Percentiles rank a stretch among this genome's conserved stretches.
These are phyloP conservation scores for Cryomyces minteri DNA, from an alignment of 495 filamentous ascomycete species.

Conservation along the genomic window DNA sequence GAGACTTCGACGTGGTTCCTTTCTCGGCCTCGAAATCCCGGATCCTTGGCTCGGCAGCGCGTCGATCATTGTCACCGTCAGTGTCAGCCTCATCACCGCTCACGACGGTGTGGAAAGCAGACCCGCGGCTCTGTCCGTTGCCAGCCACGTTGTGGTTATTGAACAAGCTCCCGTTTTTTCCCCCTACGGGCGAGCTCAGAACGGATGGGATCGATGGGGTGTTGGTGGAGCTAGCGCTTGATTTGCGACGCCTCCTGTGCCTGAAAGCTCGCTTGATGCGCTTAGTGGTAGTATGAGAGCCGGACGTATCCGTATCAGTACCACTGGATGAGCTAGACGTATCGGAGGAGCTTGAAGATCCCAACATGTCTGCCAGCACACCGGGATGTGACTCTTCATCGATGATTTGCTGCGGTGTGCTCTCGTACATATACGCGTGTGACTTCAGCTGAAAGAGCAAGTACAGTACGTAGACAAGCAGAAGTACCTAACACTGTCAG, in stretches of 20 bases:
- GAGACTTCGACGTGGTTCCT: background rate
- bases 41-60: constrained; percentile 13
- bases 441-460: constrained; percentile 84
- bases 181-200: constrained; percentile 22
- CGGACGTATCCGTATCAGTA: constrained; percentile 47
- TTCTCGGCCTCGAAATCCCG: constrained; percentile 23
- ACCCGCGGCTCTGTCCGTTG: constrained; percentile 2
- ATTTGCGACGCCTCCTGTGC: constrained; percentile 47
- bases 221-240: constrained; percentile 47
- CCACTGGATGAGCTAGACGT: constrained; percentile 36
- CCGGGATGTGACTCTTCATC: constrained; percentile 79
- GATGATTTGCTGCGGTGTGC: constrained; percentile 74
- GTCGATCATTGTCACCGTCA: constrained; percentile 14
- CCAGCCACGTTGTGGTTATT: background rate
- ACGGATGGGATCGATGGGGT: constrained; percentile 26
- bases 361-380: constrained; percentile 61
- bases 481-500: constrained; percentile 34
- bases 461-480: constrained; percentile 71
- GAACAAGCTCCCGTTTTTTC: constrained; percentile 18
- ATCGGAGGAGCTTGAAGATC: constrained; percentile 38
- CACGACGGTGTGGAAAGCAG: constrained; percentile 17
- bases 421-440: constrained; percentile 79
- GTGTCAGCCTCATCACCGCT: constrained; percentile 31
- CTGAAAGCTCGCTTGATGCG: constrained; percentile 53
- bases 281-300: constrained; percentile 56